phyloP scores from a whole-genome alignment of 2,329 filamentous ascomycete species.

The Aspergillus tamarii region DNA sequence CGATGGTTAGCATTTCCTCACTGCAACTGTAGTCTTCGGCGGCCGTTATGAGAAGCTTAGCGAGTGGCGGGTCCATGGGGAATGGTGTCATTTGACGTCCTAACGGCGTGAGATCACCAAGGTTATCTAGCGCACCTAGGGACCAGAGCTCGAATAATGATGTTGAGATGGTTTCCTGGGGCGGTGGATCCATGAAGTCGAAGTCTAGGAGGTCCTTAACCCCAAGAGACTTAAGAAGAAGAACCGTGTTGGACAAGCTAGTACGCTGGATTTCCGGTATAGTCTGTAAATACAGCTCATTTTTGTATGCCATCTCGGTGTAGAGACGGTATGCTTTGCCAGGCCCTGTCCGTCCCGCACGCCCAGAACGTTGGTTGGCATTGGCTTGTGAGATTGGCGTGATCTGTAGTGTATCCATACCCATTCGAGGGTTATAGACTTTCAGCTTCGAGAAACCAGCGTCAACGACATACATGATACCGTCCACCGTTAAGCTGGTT shows the following conservation, averaged over 20 bases:
- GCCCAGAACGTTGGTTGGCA: conserved; percentile 86
- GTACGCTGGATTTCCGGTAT: conserved; percentile 98
- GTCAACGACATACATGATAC: conserved; percentile 99
- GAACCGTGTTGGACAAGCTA: conserved; percentile 90
- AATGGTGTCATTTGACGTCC: conserved; percentile 95
- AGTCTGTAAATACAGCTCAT: conserved; percentile 94
- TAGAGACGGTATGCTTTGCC: conserved; percentile 94
- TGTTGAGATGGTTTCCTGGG: conserved; percentile 95
- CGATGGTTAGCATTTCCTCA: conserved; percentile 97
- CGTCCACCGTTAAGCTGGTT: conserved; percentile 95
- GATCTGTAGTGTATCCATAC: conserved; percentile 98
- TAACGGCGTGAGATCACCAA: conserved; percentile 85
- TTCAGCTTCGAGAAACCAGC: conserved; percentile 96
- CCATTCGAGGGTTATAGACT: conserved; percentile 98
- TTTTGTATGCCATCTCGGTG: conserved; percentile 91
- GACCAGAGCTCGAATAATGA: conserved; percentile 98
- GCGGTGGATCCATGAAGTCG: conserved; percentile 98
- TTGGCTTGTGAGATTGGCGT: conserved; percentile 98
- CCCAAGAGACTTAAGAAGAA: conserved; percentile 90
- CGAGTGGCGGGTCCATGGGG: conserved; percentile 94
- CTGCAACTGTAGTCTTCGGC: conserved; percentile 87
- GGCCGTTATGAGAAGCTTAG: conserved; percentile 91
- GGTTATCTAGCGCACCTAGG: conserved; percentile 86
- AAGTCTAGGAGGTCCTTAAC: conserved; percentile 95
- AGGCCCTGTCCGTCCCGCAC: conserved; percentile 90